Evolutionary conservation across 179 eudicot genomes (phyloP).

Genomic region (Gypsophila paniculata): DNA sequence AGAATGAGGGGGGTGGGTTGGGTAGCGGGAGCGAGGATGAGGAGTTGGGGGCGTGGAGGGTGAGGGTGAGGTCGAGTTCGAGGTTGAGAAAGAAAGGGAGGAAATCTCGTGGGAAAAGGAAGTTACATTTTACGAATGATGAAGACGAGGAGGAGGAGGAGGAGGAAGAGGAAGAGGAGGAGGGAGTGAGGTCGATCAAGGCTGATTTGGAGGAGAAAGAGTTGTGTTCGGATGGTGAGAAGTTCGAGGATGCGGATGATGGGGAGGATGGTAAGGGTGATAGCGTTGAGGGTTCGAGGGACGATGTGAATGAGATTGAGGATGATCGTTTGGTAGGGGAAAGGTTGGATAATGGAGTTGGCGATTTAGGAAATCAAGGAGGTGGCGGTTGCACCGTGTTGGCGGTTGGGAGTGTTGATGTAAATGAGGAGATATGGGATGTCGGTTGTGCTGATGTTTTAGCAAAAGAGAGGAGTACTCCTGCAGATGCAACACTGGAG

Average conservation of each 20-base stretch:
- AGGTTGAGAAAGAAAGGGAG: constrained; percentile 29
- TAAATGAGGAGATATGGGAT: constrained; percentile 28
- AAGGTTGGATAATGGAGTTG: constrained; percentile 21
- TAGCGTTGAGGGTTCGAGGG: constrained; percentile 41
- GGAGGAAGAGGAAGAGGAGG: constrained; percentile 35
- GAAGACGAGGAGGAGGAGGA: constrained; percentile 11
- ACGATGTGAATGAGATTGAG: constrained; percentile 32
- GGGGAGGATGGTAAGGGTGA: constrained; percentile 43
- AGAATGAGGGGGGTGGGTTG: constrained; percentile 30
- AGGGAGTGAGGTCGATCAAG: constrained; percentile 23
- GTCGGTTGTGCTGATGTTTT: constrained; percentile 16
- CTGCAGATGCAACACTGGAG: constrained; percentile 17
- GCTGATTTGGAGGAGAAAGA: constrained; percentile 28
- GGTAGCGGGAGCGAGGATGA: constrained; percentile 42
- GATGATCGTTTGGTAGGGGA: constrained; percentile 21
- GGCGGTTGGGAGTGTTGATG: constrained; percentile 19
- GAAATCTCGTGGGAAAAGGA: constrained; percentile 41
- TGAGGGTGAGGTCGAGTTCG: constrained; percentile 67
- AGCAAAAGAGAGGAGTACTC: constrained; percentile 32
- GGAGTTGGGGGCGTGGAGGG: constrained; percentile 45
- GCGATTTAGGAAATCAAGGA: constrained; percentile 29
- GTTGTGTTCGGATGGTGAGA: constrained; percentile 31
- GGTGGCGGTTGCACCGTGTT: constrained; percentile 26
- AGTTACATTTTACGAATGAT: constrained; percentile 28
- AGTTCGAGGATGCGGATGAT: constrained; percentile 26